These are phyloP conservation scores for Neurospora africana DNA, from an alignment of 495 filamentous ascomycete species.

Conservation along the genomic window DNA sequence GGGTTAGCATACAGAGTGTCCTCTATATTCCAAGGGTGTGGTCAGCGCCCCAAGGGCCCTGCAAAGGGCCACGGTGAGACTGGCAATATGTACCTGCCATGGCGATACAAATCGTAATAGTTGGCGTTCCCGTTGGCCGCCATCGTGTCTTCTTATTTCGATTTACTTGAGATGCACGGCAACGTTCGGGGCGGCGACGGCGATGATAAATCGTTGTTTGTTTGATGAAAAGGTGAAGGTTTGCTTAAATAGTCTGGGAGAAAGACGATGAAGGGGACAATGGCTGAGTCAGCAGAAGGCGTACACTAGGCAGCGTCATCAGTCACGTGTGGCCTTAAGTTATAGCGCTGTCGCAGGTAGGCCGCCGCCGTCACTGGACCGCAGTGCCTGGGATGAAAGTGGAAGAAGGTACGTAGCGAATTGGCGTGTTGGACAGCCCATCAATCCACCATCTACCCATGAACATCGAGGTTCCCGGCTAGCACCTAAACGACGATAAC, in stretches of 20 bases:
- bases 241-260: slow-evolving; percentile 16
- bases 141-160: slow-evolving; percentile 15
- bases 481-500: slow-evolving; percentile 1
- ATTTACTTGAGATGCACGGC: background rate
- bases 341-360: background rate
- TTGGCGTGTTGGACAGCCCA: slow-evolving; percentile 1
- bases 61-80: background rate
- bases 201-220: slow-evolving; percentile 3
- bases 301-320: background rate
- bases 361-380: background rate
- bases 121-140: slow-evolving; percentile 24
- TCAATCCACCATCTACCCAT: background rate
- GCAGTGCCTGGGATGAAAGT: slow-evolving; percentile 2
- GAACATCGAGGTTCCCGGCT: background rate
- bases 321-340: slow-evolving; percentile 2
- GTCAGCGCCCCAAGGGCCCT: background rate
- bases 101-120: slow-evolving; percentile 95
- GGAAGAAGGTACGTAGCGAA: slow-evolving; percentile 1
- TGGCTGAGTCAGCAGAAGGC: slow-evolving; percentile 9
- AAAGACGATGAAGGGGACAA: slow-evolving; percentile 3
- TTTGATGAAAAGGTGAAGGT: slow-evolving; percentile 8
- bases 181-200: background rate
- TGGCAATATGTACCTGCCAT: slow-evolving; percentile 66
- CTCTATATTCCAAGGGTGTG: background rate
- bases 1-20: slow-evolving; percentile 5